These are phyloP conservation scores for Abrus pulchellus DNA, from an alignment of 306 rosid species.

Conservation along the genomic window DNA sequence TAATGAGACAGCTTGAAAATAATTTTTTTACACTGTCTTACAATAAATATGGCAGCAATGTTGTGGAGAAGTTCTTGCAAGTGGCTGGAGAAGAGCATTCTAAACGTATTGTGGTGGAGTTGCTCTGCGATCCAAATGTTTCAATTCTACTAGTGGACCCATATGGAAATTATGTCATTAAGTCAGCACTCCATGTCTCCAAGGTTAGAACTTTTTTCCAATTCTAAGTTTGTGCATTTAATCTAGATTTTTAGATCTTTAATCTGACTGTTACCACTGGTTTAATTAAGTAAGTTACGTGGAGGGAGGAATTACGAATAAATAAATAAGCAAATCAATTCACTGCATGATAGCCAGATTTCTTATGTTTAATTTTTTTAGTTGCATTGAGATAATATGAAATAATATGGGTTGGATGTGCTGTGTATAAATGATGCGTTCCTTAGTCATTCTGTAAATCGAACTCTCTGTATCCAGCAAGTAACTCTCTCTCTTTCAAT, in stretches of 20 bases:
- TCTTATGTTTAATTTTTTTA: not conserved
- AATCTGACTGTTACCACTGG: no score
- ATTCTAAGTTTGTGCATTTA: not conserved
- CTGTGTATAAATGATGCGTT: not conserved
- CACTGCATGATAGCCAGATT: no score
- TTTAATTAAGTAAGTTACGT: not conserved
- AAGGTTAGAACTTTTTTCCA: slow-evolving; percentile 49
- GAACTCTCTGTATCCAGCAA: no score
- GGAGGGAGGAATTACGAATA: not conserved
- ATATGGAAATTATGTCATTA: slow-evolving; percentile 67
- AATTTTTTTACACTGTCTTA: slow-evolving; percentile 50
- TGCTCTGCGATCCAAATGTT: slow-evolving; percentile 43
- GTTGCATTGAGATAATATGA: not conserved
- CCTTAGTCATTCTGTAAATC: not conserved
- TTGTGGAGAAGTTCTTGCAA: slow-evolving; percentile 64
- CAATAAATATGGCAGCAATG: slow-evolving; percentile 68
- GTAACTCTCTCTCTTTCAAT: not conserved
- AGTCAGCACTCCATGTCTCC: slow-evolving; percentile 55
- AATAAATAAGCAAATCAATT: not conserved
- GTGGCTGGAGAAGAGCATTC: slow-evolving; percentile 45
- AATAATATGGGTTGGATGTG: not conserved
- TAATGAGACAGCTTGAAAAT: slow-evolving; percentile 55
- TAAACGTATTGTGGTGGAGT: slow-evolving; percentile 47
- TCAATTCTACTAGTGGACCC: slow-evolving; percentile 58
- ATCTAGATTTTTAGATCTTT: not conserved